A percentile compares a stretch with the other conserved stretches of the same genome.
phyloP scores from a whole-genome alignment of 1,139 yeast species.

The Geotrichum cucujoidarum region DNA sequence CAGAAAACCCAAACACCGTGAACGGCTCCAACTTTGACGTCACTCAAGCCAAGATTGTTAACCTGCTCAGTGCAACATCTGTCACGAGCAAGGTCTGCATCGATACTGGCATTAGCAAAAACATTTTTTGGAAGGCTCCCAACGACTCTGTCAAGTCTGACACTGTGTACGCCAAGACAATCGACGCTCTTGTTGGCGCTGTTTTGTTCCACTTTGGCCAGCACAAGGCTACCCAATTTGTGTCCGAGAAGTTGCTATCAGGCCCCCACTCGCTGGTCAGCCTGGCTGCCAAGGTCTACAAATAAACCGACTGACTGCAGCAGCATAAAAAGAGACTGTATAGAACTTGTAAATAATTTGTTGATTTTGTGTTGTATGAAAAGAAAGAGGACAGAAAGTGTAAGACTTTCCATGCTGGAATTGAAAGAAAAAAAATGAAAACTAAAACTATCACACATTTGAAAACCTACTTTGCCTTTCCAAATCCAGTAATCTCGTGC shows the following conservation, averaged over 20 bases:
- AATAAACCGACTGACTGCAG: constrained; percentile 7
- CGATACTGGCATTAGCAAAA: constrained; percentile 34
- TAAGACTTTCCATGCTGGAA: too few relatives aligned
- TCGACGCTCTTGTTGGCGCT: constrained; percentile 78
- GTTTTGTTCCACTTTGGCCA: constrained; percentile 64
- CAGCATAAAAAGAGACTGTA: background rate
- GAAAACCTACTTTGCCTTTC: too few relatives aligned
- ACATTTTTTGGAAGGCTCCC: constrained; percentile 64
- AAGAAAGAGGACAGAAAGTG: background rate
- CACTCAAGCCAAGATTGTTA: constrained; percentile 27
- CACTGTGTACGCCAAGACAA: constrained; percentile 60
- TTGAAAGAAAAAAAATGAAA: too few relatives aligned
- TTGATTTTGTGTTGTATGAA: background rate
- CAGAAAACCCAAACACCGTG: constrained; percentile 41
- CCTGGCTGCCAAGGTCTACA: constrained; percentile 16
- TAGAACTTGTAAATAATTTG: constrained; percentile 8
- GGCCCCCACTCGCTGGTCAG: constrained; percentile 22
- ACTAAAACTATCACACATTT: too few relatives aligned
- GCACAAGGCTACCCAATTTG: constrained; percentile 35
- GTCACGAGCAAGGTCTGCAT: constrained; percentile 44
- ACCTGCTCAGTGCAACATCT: constrained; percentile 32
- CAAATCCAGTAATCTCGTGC: too few relatives aligned
- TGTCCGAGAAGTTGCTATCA: constrained; percentile 30
- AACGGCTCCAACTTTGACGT: constrained; percentile 57
- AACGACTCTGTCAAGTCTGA: constrained; percentile 43